A percentile compares a stretch with the other conserved stretches of the same genome.
Conservation (phyloP, 1,284 basidiomycete species). For the Fomitopsis palustris region DNA sequence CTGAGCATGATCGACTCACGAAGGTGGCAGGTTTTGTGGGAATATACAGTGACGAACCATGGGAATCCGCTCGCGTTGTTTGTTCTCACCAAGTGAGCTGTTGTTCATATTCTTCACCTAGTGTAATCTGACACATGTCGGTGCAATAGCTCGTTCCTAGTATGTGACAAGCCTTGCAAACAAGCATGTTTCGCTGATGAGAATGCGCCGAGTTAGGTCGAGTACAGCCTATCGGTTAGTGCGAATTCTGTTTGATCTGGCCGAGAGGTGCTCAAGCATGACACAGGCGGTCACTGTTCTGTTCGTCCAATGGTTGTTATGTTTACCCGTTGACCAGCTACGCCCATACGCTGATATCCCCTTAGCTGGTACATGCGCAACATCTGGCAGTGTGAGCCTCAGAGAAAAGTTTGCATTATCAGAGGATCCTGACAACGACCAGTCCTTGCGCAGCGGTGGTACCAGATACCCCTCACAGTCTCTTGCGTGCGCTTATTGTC, state of each 20-base stretch:
- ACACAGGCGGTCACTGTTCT: not conserved
- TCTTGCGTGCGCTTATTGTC: not conserved
- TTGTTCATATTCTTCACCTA: not conserved
- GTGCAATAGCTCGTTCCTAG: not conserved
- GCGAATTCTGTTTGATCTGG: not conserved
- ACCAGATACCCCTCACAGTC: not conserved
- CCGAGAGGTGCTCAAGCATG: not conserved
- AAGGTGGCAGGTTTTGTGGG: not conserved
- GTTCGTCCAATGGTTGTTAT: slow-evolving; percentile 1
- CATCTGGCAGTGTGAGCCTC: not conserved
- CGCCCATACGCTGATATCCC: not conserved
- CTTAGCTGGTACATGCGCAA: slow-evolving; percentile 4
- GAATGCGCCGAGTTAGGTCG: not conserved
- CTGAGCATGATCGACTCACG: not conserved
- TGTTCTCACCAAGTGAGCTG: not conserved
- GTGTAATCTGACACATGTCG: not conserved
- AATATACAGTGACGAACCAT: not conserved
- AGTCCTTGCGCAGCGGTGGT: not conserved
- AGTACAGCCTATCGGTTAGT: slow-evolving; percentile 2
- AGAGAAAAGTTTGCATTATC: not conserved
- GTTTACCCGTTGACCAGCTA: not conserved
- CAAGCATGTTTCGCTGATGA: not conserved
- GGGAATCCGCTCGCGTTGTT: not conserved
- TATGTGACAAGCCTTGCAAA: not conserved
- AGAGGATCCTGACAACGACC: not conserved